A percentile compares a stretch with the other conserved stretches of the same genome.
phyloP scores from a whole-genome alignment of 148 eudicot species.

The Chenopodium suecicum region DNA sequence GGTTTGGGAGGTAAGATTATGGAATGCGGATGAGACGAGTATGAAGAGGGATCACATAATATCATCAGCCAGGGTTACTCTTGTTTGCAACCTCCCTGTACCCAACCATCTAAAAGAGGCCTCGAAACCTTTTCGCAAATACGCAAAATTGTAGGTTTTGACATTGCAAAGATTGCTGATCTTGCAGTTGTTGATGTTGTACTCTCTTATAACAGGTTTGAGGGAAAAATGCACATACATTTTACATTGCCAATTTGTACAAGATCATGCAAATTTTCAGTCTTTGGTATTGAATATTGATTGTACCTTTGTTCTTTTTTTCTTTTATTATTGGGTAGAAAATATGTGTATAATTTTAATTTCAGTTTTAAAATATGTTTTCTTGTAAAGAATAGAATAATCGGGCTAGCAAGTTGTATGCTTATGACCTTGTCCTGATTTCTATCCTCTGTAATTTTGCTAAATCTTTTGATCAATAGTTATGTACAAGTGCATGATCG shows the following conservation, averaged over 20 bases:
- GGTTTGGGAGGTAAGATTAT: slow-evolving; percentile 73
- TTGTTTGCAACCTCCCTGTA: slow-evolving; percentile 53
- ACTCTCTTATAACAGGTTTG: neutral
- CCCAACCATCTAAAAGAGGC: slow-evolving; percentile 40
- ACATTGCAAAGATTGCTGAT: neutral
- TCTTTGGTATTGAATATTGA: neutral
- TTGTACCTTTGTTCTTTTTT: neutral
- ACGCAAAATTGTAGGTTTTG: slow-evolving; percentile 44
- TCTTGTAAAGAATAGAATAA: too few relatives aligned
- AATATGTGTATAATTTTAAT: neutral
- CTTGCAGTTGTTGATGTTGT: neutral
- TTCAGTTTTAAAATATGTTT: too few relatives aligned
- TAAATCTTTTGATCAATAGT: too few relatives aligned
- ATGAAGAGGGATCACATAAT: slow-evolving; percentile 37
- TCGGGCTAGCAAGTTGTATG: too few relatives aligned
- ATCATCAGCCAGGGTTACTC: slow-evolving; percentile 61
- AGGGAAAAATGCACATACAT: neutral
- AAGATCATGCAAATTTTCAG: neutral
- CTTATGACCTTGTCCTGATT: too few relatives aligned
- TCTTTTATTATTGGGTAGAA: neutral
- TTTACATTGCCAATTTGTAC: neutral
- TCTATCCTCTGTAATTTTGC: too few relatives aligned
- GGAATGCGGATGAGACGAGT: slow-evolving; percentile 38
- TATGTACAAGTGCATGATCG: too few relatives aligned
- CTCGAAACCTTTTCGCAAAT: slow-evolving; percentile 37